Evolutionary conservation across 768 basidiomycete species (phyloP).

Genomic region (Termitomyces sp.): DNA sequence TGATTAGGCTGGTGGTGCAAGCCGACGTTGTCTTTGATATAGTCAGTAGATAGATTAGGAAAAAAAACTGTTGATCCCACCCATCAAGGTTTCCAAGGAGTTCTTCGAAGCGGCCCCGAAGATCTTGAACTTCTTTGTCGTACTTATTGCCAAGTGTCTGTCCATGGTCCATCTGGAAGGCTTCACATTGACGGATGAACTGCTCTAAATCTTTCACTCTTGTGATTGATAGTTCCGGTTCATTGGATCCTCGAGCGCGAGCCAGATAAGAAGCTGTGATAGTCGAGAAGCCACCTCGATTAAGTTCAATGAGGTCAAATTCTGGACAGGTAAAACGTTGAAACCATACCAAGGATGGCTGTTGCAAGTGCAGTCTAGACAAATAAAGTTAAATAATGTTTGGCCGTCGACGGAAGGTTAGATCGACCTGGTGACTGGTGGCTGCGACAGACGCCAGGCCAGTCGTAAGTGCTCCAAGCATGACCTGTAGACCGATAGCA

Average conservation of each 20-base stretch:
- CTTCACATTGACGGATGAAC: constrained; percentile 57
- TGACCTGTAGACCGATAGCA: constrained; percentile 59
- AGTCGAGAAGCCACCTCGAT: constrained; percentile 58
- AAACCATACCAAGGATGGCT: constrained; percentile 27
- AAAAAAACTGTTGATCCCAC: constrained; percentile 15
- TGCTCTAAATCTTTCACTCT: constrained; percentile 59
- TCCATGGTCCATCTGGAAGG: constrained; percentile 55
- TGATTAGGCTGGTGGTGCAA: constrained; percentile 13
- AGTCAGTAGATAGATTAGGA: background rate
- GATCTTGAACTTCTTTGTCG: constrained; percentile 28
- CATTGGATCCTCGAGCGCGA: constrained; percentile 60
- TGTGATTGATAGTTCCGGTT: constrained; percentile 58
- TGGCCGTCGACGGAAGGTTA: background rate
- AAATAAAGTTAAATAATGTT: background rate
- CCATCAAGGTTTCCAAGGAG: constrained; percentile 37
- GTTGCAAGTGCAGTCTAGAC: constrained; percentile 30
- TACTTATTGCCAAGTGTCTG: constrained; percentile 28
- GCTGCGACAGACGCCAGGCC: constrained; percentile 46
- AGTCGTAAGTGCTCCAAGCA: constrained; percentile 63
- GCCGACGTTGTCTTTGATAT: constrained; percentile 13
- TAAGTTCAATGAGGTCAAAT: background rate
- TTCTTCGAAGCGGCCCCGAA: constrained; percentile 40
- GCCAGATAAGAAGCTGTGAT: constrained; percentile 70
- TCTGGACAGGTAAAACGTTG: background rate
- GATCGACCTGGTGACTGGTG: constrained; percentile 33